Percentiles rank a stretch among this genome's conserved stretches.
Evolutionary conservation across 2,329 filamentous ascomycete genomes (phyloP).

Genomic region (Harringtonia aguacate): DNA sequence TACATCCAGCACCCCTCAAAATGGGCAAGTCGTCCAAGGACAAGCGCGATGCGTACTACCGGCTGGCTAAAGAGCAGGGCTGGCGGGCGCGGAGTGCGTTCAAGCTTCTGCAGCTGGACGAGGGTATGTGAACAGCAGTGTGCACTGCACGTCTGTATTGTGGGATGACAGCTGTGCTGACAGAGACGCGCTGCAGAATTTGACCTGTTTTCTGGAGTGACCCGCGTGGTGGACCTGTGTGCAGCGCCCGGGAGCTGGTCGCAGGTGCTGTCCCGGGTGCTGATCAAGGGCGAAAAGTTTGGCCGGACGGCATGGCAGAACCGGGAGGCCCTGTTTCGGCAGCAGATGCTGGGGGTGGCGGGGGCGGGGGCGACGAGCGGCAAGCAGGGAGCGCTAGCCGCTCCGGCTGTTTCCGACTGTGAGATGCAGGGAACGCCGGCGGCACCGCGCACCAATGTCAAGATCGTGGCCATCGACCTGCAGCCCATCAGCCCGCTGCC

Average conservation of each 20-base stretch:
- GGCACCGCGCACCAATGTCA: conserved; percentile 57
- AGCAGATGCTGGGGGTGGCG: conserved; percentile 44
- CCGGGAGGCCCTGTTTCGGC: conserved; percentile 56
- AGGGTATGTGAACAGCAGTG: conserved; percentile 32
- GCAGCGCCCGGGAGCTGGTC: conserved; percentile 96
- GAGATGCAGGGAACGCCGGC: conserved; percentile 11
- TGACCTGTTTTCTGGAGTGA: conserved; percentile 82
- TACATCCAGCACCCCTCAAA: no score
- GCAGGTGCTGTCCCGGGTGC: conserved; percentile 83
- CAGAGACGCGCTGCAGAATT: conserved; percentile 54
- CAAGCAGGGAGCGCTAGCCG: not conserved
- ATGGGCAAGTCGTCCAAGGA: conserved; percentile 98
- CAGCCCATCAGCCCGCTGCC: conserved; percentile 92
- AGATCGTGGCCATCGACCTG: conserved; percentile 91
- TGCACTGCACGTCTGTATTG: no score
- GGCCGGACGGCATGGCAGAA: conserved; percentile 81
- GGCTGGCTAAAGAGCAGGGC: conserved; percentile 95
- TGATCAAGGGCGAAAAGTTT: conserved; percentile 90
- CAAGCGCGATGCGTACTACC: conserved; percentile 95
- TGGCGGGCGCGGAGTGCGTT: conserved; percentile 96
- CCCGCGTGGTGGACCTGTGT: conserved; percentile 88
- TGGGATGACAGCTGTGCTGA: no score
- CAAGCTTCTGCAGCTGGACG: conserved; percentile 92
- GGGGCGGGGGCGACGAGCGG: not conserved
- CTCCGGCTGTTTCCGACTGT: no score